Evolutionary conservation across 78 protist species (phyloP), one percentile per base, ranked within the genome.

Genomic region (Pirum gemmata): DNA sequence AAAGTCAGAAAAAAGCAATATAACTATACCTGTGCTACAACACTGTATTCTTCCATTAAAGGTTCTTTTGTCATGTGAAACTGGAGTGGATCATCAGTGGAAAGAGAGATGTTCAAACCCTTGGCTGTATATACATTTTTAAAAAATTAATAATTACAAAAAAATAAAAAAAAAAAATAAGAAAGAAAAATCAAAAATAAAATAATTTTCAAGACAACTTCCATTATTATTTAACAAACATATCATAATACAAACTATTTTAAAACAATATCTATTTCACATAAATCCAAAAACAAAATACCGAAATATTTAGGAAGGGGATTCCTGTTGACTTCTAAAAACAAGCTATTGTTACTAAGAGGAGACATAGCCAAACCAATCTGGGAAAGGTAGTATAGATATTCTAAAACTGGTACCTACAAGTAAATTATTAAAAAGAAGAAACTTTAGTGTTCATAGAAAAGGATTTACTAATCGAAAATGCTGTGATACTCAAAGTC

Each of bases 11-110:
- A n/a, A n/a, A n/a, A n/a, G n/a, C n/a, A n/a, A n/a, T n/a, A n/a
- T n/a, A n/a, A n/a, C n/a, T n/a, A n/a, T 26, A 67, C 83, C 85
- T 91, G 91, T 21, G 93, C 91, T 1, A 91, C 86, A 2, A 78
- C 2, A 35, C 78, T 13, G 74, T 92, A 92, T 79, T 92, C 93
- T 40, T 92, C 99, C 76, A 97, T 90, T n/a, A 98, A 93, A 2
- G 99, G 99, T 89, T 96, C 98, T 33, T 82, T 31, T 82, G 99
- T 95, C 78, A 93, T 76, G 91, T 98, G 99, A 93, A 97, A 95
- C 77, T 91, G 94, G 40, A 97, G 92, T 61, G 99, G 98, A 90
- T 96, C 98, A 79, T 97, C 99, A 0, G 99, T 96, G 1, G 96
- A 91, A 40, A 98, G 91, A 1, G 95, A 79, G n/a, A 97, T 96